Base-by-base conservation (phyloP, 352 stramenopile species). In the Peronospora tabacina region DNA sequence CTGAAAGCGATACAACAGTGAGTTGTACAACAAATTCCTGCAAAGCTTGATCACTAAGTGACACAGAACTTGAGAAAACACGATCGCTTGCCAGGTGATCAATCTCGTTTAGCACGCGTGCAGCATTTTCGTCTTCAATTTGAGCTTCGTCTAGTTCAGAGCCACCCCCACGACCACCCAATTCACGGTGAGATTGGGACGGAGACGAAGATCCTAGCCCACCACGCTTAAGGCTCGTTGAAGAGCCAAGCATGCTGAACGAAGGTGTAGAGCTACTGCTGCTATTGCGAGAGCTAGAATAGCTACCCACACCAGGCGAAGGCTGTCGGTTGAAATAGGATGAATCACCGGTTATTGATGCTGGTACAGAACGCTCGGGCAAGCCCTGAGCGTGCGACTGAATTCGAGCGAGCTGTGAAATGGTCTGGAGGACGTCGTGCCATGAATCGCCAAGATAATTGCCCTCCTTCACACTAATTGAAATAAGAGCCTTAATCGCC, bases 381-480 rank as follows among this genome's bases (percentile, higher is more conserved):
- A 85, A 44, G 0, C 95, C 95, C 20, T 95, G 94, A 26, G 94
- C 92, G 57, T 97, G 93, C 3, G 97, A 90, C 57, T 98, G 89
- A 13, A 99, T 84, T 17, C 96, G 82, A n/a, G 94, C 94, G 24
- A 99, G 74, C 64, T 98, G 94, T 4, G 93, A 98, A 48, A 99
- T 95, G 56, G 91, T 97, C 56, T 97, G 93, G 17, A 99, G 63
- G 44, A 99, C 95, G 28, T 92, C 81, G 26, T 82, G 75, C 97
- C 97, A 99, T 36, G 89, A 96, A 53, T 98, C 95, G 17, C 88
- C 89, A 10, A 99, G 73, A 58, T 97, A 96, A 64, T 98, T 96
- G 33, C 95, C 95, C 61, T 99, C 95, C 54, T 97, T 94, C 8
- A 98, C 81, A 7, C 94, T 96, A 62, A 99, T 96, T 9, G 81